Evolutionary conservation across 805 yeast species (phyloP), one percentile per base, ranked within the genome.

Genomic region (Candida suzukii): DNA sequence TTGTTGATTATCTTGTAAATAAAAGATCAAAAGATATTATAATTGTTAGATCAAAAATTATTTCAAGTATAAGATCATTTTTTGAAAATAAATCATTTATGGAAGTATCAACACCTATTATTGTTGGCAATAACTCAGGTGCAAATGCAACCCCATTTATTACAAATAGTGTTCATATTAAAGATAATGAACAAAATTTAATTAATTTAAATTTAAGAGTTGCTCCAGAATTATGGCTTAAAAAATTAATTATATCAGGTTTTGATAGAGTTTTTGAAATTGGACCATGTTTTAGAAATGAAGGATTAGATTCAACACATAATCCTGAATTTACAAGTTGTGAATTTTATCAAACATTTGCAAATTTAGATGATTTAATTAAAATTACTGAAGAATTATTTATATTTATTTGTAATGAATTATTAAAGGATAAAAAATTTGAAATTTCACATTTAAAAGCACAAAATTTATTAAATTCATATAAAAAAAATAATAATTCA

Each of bases 151-250:
- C 74, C n/a, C 96, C 98, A 0, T 93, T 93, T 51, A 54, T 53
- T 1, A 88, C 97, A 0, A 40, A 47, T 2, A 54, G 61, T 14
- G 47, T 39, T 2, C 71, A 70, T 24, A 40, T 69, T 43, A 52
- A 61, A 21, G 65, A 63, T 17, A 46, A 46, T 2, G 53, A 50
- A 3, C 54, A 43, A 11, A 42, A 46, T 10, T 45, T 46, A 2
- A 39, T 53, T 1, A 63, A 65, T 12, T 60, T 88, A 9, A 80
- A 76, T 41, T 60, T 93, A 35, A 66, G 99, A 34, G 91, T 93
- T 2, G 97, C 99, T 0, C 99, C 99, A 0, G 99, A 91, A 54
- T 64, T 93, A 30, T 93, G 96, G 96, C 71, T 93, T 41, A 93
- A 93, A 56, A 74, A 84, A 48, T 63, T 93, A 39, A 74, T 88